A percentile compares a stretch with the other conserved stretches of the same genome.
Conservation (phyloP, 768 basidiomycete genomes). For the Leccinum incarnatum region DNA sequence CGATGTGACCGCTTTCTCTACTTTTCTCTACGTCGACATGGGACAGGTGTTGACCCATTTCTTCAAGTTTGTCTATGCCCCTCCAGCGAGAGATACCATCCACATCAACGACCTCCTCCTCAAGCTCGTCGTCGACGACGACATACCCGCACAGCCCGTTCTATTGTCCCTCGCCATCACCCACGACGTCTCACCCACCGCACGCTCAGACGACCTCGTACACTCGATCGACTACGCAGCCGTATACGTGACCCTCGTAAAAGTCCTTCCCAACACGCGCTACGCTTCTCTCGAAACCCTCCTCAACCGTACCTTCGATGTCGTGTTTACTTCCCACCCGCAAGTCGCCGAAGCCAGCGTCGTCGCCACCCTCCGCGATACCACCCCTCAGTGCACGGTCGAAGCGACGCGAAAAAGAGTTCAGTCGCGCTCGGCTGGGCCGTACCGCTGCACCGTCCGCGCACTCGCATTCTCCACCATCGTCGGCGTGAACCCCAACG, state of each 20-base stretch:
- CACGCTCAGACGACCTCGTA: slow-evolving; percentile 49
- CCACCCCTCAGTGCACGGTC: slow-evolving; percentile 42
- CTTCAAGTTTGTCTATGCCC: not conserved
- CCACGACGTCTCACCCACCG: slow-evolving; percentile 49
- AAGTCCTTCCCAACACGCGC: slow-evolving; percentile 18
- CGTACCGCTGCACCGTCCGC: slow-evolving; percentile 25
- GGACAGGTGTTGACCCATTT: not conserved
- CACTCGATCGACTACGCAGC: slow-evolving; percentile 65
- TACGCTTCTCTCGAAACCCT: slow-evolving; percentile 50
- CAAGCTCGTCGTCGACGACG: slow-evolving; percentile 33
- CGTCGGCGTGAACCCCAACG: slow-evolving; percentile 66
- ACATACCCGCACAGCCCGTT: slow-evolving; percentile 48
- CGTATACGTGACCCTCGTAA: slow-evolving; percentile 30
- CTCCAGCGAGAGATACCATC: slow-evolving; percentile 32
- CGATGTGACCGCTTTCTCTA: too few species aligned
- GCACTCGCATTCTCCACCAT: slow-evolving; percentile 52
- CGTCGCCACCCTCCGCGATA: slow-evolving; percentile 47
- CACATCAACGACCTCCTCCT: slow-evolving; percentile 49
- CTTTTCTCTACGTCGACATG: not conserved
- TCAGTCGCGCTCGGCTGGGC: slow-evolving; percentile 15
- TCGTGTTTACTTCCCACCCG: slow-evolving; percentile 36
- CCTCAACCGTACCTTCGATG: slow-evolving; percentile 37
- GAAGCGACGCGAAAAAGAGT: slow-evolving; percentile 33
- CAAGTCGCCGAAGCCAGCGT: slow-evolving; percentile 40
- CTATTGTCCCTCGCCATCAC: slow-evolving; percentile 49